phyloP scores from a whole-genome alignment of 2,329 filamentous ascomycete genomes.

The Huntiella omanensis region DNA sequence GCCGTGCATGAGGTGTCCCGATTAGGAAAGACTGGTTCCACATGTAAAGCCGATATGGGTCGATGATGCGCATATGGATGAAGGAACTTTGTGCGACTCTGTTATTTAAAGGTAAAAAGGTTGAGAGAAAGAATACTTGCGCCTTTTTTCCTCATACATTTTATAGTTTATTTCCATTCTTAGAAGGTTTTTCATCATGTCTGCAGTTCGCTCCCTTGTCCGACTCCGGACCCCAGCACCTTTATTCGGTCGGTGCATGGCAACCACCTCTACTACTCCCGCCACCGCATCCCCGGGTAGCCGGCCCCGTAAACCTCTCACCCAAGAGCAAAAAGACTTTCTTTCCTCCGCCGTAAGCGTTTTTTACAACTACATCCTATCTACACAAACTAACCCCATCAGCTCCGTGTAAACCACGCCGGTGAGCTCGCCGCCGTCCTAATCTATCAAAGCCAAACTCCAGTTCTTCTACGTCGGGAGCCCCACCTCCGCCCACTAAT shows the following conservation, averaged over 20 bases:
- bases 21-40: slow-evolving; percentile 1
- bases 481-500: slow-evolving; percentile 80
- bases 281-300: slow-evolving; percentile 15
- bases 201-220: not conserved
- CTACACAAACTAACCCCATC: slow-evolving; percentile 4
- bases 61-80: no score
- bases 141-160: no score
- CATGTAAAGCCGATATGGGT: not conserved
- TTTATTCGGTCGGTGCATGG: not conserved
- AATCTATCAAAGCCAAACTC: slow-evolving; percentile 81
- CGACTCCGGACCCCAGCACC: not conserved
- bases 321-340: slow-evolving; percentile 50
- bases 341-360: slow-evolving; percentile 49
- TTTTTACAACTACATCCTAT: not conserved
- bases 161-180: no score
- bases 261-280: not conserved
- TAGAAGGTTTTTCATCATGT: not conserved
- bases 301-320: slow-evolving; percentile 39
- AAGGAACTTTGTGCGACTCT: no score
- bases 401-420: slow-evolving; percentile 90
- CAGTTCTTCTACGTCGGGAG: slow-evolving; percentile 58
- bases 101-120: no score
- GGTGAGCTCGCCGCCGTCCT: slow-evolving; percentile 91
- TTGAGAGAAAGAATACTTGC: no score
- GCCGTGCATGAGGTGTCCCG: not conserved